A percentile compares a stretch with the other conserved stretches of the same genome.
These are phyloP conservation scores for Rheum nobile DNA, from an alignment of 148 eudicot species.

Conservation along the genomic window DNA sequence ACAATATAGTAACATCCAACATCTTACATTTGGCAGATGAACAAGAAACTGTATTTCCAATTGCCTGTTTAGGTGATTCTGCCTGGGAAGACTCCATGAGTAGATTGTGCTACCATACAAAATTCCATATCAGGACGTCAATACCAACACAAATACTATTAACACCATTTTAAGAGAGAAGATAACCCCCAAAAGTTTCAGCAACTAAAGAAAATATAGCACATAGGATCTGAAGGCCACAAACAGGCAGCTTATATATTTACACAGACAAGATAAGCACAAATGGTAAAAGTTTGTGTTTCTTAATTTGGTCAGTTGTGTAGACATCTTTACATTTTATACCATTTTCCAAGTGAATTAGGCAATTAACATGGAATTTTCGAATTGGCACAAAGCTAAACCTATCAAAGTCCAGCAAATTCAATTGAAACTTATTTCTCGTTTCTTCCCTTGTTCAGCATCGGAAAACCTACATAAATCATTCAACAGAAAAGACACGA, in stretches of 20 bases:
- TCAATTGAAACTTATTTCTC: neutral
- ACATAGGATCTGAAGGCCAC: no score
- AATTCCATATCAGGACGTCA: neutral
- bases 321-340: neutral
- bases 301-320: neutral
- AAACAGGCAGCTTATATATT: neutral
- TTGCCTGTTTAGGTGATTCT: neutral
- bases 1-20: neutral
- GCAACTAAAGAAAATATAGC: no score
- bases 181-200: no score
- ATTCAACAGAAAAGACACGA: neutral
- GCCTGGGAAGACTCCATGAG: neutral
- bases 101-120: neutral
- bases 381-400: neutral
- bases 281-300: neutral
- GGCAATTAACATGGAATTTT: neutral
- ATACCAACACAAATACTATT: neutral
- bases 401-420: neutral
- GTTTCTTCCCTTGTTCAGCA: neutral
- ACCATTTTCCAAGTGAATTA: neutral
- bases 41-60: neutral
- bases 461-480: neutral
- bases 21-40: conserved; percentile 4
- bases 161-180: neutral
- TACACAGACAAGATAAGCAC: neutral